Evolutionary conservation across 2,329 filamentous ascomycete species (phyloP), one percentile per base, ranked within the genome.

Genomic region (Hypoxylon sp.): DNA sequence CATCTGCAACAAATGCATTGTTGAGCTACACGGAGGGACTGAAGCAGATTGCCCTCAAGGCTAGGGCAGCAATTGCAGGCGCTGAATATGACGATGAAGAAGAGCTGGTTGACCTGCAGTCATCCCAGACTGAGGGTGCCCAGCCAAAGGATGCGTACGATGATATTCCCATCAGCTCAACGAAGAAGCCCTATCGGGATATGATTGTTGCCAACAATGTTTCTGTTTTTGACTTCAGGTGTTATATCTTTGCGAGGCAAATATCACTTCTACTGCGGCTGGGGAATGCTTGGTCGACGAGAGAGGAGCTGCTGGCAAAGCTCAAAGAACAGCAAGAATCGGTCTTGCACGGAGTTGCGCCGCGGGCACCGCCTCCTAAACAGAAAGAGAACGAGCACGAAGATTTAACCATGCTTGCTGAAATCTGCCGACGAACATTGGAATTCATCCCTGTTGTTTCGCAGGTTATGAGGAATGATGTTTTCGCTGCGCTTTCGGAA

Each of bases 151-250:
- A 86, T 46, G 77, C 79, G 1, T 81, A 84, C 60, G 84, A 87
- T 67, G 86, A 90, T 51, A 89, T 91, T 52, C 85, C 88, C 26
- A 86, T 91, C 70, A 88, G 86, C 69, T 83, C 88, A 9, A 85
- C 86, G 1, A 89, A 89, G 70, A 97, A 97, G 78, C 87, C 92
- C 1, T 99, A 98, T 77, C 89, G 95, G 56, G 94, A 97, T 63
- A 89, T 97, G 74, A 99, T 99, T 53, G 84, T 99, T 42, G 91
- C 93, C 13, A 99, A 97, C 81, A 93, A 97, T 72, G 97, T 99
- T 37, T 99, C 96, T 0, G 86, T 97, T 2, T 98, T 98, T 77
- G 96, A 99, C 79, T 98, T 99, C 78, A 87, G 93, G 54, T 93
- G 92, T 73, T 99, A 99, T 78, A 90, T 99, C 11, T 99, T 98